phyloP scores from a whole-genome alignment of 805 yeast species.

The Grigorovia yakushimaensis region DNA sequence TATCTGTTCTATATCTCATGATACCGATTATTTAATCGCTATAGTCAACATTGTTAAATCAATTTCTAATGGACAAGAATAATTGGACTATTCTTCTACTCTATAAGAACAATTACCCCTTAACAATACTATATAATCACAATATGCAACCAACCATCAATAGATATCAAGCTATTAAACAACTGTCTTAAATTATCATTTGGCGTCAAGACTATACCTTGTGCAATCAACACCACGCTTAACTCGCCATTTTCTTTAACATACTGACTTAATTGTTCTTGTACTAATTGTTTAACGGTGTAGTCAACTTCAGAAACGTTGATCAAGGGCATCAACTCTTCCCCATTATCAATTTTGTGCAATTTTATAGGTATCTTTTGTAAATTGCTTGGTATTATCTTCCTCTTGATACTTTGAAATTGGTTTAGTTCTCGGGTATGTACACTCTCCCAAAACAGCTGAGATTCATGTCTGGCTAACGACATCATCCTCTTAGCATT shows the following conservation, averaged over 20 bases:
- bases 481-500: slow-evolving; percentile 75
- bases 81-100: neutral
- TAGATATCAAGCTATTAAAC: slow-evolving; percentile 35
- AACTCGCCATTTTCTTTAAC: slow-evolving; percentile 31
- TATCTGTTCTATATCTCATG: slow-evolving; percentile 24
- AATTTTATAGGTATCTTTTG: slow-evolving; percentile 12
- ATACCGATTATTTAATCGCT: slow-evolving; percentile 20
- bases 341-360: slow-evolving; percentile 18
- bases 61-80: too few relatives aligned
- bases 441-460: slow-evolving; percentile 47
- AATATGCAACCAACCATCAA: slow-evolving; percentile 58
- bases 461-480: slow-evolving; percentile 53
- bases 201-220: slow-evolving; percentile 46
- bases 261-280: slow-evolving; percentile 35
- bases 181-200: slow-evolving; percentile 37
- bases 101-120: too few relatives aligned
- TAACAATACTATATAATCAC: neutral
- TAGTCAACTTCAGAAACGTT: neutral
- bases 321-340: slow-evolving; percentile 4
- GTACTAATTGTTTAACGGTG: slow-evolving; percentile 29
- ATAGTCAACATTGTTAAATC: neutral
- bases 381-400: slow-evolving; percentile 9
- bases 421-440: slow-evolving; percentile 16
- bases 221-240: slow-evolving; percentile 36
- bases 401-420: slow-evolving; percentile 18